These are phyloP conservation scores for Aspergillus incahuasiensis DNA, from an alignment of 495 filamentous ascomycete species.

Conservation along the genomic window DNA sequence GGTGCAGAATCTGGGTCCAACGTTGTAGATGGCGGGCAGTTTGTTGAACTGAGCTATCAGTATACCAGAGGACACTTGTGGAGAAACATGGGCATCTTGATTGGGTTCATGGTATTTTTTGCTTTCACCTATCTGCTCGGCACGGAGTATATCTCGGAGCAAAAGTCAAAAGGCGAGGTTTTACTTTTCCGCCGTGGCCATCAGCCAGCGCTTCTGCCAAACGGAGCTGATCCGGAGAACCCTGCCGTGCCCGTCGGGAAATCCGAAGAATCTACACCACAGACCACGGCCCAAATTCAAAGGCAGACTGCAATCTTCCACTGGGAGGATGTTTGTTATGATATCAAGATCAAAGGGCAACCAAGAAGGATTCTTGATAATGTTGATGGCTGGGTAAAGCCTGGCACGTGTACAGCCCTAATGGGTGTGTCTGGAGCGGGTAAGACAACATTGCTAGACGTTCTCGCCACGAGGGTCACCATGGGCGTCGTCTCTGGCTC, in stretches of 20 bases:
- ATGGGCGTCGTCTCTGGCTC: conserved; percentile 49
- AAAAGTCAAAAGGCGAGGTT: conserved; percentile 29
- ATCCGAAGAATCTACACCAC: conserved; percentile 24
- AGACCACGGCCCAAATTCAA: conserved; percentile 36
- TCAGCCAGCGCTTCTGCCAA: conserved; percentile 14
- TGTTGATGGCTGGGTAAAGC: conserved; percentile 63
- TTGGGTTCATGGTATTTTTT: conserved; percentile 46
- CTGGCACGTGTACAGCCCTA: conserved; percentile 61
- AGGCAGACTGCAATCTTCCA: conserved; percentile 59
- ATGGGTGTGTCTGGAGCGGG: conserved; percentile 64
- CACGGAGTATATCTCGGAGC: conserved; percentile 32
- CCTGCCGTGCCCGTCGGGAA: conserved; percentile 38
- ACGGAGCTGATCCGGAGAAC: conserved; percentile 3
- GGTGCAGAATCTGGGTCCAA: conserved; percentile 26
- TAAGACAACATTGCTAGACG: conserved; percentile 62
- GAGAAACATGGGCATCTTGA: conserved; percentile 59
- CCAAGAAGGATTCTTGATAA: conserved; percentile 57
- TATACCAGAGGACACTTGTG: conserved; percentile 56
- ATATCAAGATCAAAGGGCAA: conserved; percentile 57
- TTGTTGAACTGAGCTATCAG: conserved; percentile 44
- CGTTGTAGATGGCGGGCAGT: conserved; percentile 44
- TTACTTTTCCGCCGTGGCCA: conserved; percentile 33
- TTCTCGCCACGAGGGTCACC: conserved; percentile 49
- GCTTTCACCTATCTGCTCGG: conserved; percentile 36
- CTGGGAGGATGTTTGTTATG: conserved; percentile 70